Percentiles rank a stretch among this genome's conserved stretches.
These are phyloP conservation scores for Pontederia crassipes DNA, from an alignment of 176 grass and related monocot species.

Conservation along the genomic window DNA sequence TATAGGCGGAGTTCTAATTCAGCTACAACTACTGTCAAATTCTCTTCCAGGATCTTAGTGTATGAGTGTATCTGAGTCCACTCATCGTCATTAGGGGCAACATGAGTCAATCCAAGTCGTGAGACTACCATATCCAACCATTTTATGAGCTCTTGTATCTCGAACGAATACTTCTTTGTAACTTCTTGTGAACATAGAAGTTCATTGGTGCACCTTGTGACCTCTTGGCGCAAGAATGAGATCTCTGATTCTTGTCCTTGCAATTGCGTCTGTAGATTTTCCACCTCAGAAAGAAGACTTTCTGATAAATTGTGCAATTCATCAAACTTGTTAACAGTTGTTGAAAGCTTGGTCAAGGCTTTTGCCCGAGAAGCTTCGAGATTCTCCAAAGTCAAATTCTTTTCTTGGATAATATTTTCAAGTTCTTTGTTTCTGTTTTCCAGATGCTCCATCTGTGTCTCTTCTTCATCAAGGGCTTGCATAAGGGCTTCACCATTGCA, in stretches of 20 bases:
- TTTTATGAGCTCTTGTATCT: constrained; percentile 54
- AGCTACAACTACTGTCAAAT: constrained; percentile 48
- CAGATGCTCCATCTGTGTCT: constrained; percentile 67
- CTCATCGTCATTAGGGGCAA: constrained; percentile 38
- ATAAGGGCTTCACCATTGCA: constrained; percentile 82
- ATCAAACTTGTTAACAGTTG: constrained; percentile 83
- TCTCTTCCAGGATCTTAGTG: constrained; percentile 63
- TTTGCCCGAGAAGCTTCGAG: constrained; percentile 75
- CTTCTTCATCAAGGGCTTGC: constrained; percentile 98
- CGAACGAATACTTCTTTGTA: constrained; percentile 51
- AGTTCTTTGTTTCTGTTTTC: constrained; percentile 57
- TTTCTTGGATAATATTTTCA: constrained; percentile 62
- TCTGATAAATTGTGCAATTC: constrained; percentile 92
- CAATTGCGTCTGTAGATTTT: constrained; percentile 82
- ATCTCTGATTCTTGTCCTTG: constrained; percentile 76
- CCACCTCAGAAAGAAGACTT: constrained; percentile 80
- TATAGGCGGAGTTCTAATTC: too few relatives aligned
- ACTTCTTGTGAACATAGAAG: constrained; percentile 69
- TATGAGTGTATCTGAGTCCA: constrained; percentile 38
- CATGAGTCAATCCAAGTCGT: constrained; percentile 41
- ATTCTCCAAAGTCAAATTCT: constrained; percentile 52
- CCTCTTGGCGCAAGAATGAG: constrained; percentile 89
- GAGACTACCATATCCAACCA: constrained; percentile 58
- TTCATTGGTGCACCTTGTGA: constrained; percentile 82
- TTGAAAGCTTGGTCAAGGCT: constrained; percentile 61